Conservation (phyloP, 805 yeast species). For the Kazachstania kunashirensis region DNA sequence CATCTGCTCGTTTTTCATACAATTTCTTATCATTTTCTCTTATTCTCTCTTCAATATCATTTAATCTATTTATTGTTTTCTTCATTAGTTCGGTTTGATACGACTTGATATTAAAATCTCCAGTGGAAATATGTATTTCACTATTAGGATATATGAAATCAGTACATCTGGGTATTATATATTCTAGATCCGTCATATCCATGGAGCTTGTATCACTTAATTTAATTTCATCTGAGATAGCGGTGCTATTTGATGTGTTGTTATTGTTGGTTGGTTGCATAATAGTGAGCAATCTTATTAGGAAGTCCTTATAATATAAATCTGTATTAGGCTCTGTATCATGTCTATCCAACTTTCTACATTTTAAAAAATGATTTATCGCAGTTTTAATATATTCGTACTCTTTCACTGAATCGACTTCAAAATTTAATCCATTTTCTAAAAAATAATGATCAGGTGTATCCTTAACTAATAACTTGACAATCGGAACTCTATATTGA, state of each 20-base stretch:
- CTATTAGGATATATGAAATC: conserved; percentile 7
- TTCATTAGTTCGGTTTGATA: conserved; percentile 33
- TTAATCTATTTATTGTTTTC: conserved; percentile 30
- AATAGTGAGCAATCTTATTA: too few relatives aligned
- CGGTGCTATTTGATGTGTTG: too few relatives aligned
- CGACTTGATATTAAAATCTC: conserved; percentile 15
- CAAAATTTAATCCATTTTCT: conserved; percentile 10
- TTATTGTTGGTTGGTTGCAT: too few relatives aligned
- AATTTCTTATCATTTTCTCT: conserved; percentile 16
- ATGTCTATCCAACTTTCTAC: too few relatives aligned
- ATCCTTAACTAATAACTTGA: conserved; percentile 37
- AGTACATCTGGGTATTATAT: conserved; percentile 6
- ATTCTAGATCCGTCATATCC: too few relatives aligned
- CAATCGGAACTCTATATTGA: conserved; percentile 31
- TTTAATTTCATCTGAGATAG: too few relatives aligned
- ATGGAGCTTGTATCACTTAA: neutral
- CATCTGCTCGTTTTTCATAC: conserved; percentile 25
- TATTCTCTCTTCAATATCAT: conserved; percentile 22
- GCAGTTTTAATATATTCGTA: conserved; percentile 24
- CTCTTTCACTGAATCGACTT: conserved; percentile 9
- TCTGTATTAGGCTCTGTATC: too few relatives aligned
- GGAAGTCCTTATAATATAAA: too few relatives aligned
- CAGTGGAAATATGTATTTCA: conserved; percentile 3
- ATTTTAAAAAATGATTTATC: conserved; percentile 16
- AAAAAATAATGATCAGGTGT: conserved; percentile 37